Evolutionary conservation across 225 moss, liverwort and hornwort species (phyloP).

Genomic region (Takakia lepidozioides): DNA sequence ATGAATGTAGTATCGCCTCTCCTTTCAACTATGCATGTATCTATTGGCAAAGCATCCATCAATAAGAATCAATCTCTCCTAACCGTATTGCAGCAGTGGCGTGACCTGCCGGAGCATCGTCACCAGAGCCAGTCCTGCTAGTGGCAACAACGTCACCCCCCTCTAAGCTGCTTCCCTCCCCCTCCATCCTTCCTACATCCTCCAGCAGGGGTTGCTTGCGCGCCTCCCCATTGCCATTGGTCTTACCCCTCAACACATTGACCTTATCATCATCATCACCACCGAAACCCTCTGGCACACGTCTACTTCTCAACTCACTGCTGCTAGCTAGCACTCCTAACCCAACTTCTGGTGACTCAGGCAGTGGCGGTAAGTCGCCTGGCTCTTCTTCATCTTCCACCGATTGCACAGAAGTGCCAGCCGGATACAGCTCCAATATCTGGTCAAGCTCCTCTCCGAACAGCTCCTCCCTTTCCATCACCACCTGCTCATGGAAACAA

Average conservation of each 20-base stretch:
- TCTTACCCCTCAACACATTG: neutral
- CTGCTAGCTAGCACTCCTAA: slow-evolving; percentile 32
- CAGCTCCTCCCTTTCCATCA: slow-evolving; percentile 95
- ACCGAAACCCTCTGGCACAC: slow-evolving; percentile 36
- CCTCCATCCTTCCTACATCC: neutral
- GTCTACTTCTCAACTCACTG: slow-evolving; percentile 40
- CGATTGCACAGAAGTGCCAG: slow-evolving; percentile 54
- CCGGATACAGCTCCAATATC: slow-evolving; percentile 81
- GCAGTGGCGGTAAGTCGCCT: slow-evolving; percentile 62
- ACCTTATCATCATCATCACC: slow-evolving; percentile 21
- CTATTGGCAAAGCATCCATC: too few relatives aligned
- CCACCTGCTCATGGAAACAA: slow-evolving; percentile 27
- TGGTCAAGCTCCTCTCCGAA: slow-evolving; percentile 89
- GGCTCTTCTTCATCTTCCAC: slow-evolving; percentile 90
- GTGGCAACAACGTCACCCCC: neutral
- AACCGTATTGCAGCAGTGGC: too few relatives aligned
- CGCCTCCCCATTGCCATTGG: neutral
- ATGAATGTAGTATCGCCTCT: too few relatives aligned
- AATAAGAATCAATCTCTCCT: too few relatives aligned
- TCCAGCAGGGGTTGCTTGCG: neutral
- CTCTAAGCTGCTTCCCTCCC: neutral
- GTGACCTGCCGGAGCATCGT: too few relatives aligned
- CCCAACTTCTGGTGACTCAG: slow-evolving; percentile 35
- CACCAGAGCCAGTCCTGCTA: too few relatives aligned
- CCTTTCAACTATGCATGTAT: too few relatives aligned